Conservation (phyloP, 306 rosid species). For the Castanea sativa region DNA sequence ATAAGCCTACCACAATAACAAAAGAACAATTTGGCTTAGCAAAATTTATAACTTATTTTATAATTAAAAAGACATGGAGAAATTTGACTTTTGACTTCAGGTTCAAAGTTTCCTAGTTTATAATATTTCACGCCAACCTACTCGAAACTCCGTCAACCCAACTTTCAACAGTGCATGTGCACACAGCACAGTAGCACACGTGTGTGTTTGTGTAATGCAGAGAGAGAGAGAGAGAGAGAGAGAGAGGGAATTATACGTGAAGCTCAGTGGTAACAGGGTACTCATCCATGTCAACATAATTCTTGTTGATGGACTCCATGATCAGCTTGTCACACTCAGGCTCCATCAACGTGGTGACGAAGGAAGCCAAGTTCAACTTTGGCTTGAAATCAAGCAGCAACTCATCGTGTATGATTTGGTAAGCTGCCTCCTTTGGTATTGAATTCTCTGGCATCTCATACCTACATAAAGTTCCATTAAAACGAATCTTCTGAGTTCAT, state of each 20-base stretch:
- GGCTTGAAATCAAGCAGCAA: conserved; percentile 61
- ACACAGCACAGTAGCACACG: too few species aligned
- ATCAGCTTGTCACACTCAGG: conserved; percentile 68
- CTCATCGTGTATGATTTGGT: conserved; percentile 61
- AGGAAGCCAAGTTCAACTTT: conserved; percentile 71
- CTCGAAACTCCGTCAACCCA: background rate
- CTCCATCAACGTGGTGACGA: conserved; percentile 86
- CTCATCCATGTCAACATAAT: conserved; percentile 74
- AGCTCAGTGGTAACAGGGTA: conserved; percentile 81
- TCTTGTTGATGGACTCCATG: conserved; percentile 75
- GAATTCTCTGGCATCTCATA: conserved; percentile 52
- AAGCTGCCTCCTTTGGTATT: conserved; percentile 56
- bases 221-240: background rate
- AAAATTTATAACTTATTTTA: too few species aligned
- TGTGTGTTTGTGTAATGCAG: background rate
- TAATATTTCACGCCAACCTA: background rate
- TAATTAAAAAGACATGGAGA: too few species aligned
- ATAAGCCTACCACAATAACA: too few species aligned
- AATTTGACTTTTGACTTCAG: background rate
- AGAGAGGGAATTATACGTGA: conserved; percentile 32
- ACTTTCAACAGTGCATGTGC: background rate
- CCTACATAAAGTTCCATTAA: conserved; percentile 3
- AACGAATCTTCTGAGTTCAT: too few species aligned
- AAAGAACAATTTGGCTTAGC: too few species aligned
- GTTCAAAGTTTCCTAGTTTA: background rate